A percentile compares a stretch with the other conserved stretches of the same genome.
These are phyloP conservation scores for Carex myosuroides DNA, from an alignment of 176 grass and related monocot genomes.

Conservation along the genomic window DNA sequence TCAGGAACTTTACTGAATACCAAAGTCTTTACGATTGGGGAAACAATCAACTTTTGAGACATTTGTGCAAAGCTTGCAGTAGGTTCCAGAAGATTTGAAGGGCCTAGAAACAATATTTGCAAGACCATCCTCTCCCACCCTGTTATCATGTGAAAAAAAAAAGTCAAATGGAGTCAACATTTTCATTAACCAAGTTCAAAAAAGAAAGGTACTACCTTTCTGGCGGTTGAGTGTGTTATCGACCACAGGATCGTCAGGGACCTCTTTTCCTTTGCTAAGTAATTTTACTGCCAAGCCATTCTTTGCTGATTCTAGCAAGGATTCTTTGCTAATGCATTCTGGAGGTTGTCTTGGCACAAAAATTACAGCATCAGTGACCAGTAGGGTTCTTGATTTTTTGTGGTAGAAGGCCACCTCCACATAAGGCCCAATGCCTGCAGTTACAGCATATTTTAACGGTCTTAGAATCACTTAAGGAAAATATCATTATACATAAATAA, in stretches of 20 bases:
- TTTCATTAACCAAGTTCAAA: neutral
- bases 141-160: constrained; percentile 26
- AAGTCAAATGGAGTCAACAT: neutral
- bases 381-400: constrained; percentile 58
- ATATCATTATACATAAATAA: neutral
- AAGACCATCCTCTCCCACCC: constrained; percentile 97
- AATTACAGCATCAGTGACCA: constrained; percentile 89
- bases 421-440: constrained; percentile 89
- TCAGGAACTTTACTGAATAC: constrained; percentile 98
- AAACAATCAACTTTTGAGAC: constrained; percentile 88
- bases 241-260: constrained; percentile 65
- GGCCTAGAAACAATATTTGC: constrained; percentile 90
- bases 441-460: constrained; percentile 9
- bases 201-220: constrained; percentile 42
- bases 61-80: constrained; percentile 83
- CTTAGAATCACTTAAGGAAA: neutral
- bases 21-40: constrained; percentile 92
- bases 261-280: constrained; percentile 88
- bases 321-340: constrained; percentile 84
- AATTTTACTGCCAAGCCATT: constrained; percentile 93
- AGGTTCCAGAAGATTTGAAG: constrained; percentile 88
- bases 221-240: constrained; percentile 68
- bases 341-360: constrained; percentile 77
- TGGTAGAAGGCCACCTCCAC: constrained; percentile 94
- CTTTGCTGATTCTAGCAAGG: constrained; percentile 68